phyloP scores from a whole-genome alignment of 2,329 filamentous ascomycete genomes.

The Davidsoniella australis region DNA sequence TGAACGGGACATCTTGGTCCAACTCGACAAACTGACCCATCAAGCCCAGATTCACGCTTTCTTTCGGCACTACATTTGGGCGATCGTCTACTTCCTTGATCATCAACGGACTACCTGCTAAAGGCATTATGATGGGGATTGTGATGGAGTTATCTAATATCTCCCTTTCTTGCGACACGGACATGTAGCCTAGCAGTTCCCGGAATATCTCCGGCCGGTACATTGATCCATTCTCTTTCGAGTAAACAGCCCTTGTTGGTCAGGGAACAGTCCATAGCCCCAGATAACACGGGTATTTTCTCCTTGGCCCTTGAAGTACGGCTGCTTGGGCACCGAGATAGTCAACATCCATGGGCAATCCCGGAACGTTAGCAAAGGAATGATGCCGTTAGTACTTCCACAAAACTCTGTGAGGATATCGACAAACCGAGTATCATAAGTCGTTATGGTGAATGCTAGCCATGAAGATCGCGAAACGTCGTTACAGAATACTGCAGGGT shows the following conservation, averaged over 20 bases:
- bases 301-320: slow-evolving; percentile 24
- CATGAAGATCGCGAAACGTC: slow-evolving; percentile 21
- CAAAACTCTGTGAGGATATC: slow-evolving; percentile 17
- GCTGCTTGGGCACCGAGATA: slow-evolving; percentile 25
- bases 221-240: slow-evolving; percentile 25
- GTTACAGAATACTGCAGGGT: slow-evolving; percentile 20
- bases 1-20: slow-evolving; percentile 20
- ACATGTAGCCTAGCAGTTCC: slow-evolving; percentile 23
- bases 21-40: slow-evolving; percentile 27
- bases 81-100: slow-evolving; percentile 21
- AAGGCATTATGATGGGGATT: slow-evolving; percentile 24
- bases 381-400: slow-evolving; percentile 19
- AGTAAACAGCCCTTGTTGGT: slow-evolving; percentile 20
- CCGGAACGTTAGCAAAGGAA: slow-evolving; percentile 16
- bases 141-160: slow-evolving; percentile 15
- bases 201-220: slow-evolving; percentile 24
- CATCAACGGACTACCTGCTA: slow-evolving; percentile 23
- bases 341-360: slow-evolving; percentile 25
- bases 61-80: slow-evolving; percentile 22
- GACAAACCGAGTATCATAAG: slow-evolving; percentile 18
- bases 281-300: slow-evolving; percentile 21
- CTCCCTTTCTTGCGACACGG: slow-evolving; percentile 15
- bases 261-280: slow-evolving; percentile 25
- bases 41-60: slow-evolving; percentile 22
- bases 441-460: slow-evolving; percentile 24